Evolutionary conservation across 2,329 filamentous ascomycete species (phyloP).

Genomic region (Dactylellina haptotyla): DNA sequence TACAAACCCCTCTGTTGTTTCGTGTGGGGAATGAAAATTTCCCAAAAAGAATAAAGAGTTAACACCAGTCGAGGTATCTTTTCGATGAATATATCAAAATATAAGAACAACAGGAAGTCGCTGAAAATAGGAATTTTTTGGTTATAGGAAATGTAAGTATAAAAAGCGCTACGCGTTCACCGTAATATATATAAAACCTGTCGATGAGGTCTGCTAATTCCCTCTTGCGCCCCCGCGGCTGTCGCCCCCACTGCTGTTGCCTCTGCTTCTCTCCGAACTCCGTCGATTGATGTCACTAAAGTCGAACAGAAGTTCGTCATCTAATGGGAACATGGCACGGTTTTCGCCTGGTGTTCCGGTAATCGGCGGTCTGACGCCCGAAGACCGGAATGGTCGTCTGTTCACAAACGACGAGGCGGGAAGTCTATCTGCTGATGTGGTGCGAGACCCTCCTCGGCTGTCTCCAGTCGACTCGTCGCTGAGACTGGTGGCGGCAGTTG

Average conservation of each 20-base stretch:
- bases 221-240: constrained; percentile 35
- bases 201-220: constrained; percentile 15
- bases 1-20: constrained; percentile 32
- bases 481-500: constrained; percentile 22
- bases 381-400: constrained; percentile 39
- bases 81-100: constrained; percentile 1
- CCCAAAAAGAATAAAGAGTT: constrained; percentile 48
- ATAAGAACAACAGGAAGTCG: constrained; percentile 14
- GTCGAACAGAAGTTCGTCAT: constrained; percentile 58
- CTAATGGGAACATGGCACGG: constrained; percentile 54
- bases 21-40: constrained; percentile 34
- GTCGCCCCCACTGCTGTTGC: constrained; percentile 46
- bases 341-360: constrained; percentile 56
- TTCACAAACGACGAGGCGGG: constrained; percentile 40
- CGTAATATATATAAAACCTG: constrained; percentile 27
- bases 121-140: constrained; percentile 25
- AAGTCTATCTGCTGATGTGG: constrained; percentile 27
- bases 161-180: constrained; percentile 5
- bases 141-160: constrained; percentile 19
- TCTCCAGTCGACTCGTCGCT: constrained; percentile 19
- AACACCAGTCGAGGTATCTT: constrained; percentile 23
- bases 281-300: constrained; percentile 58
- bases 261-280: constrained; percentile 55
- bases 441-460: constrained; percentile 19
- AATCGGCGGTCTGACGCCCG: constrained; percentile 26